phyloP scores from a whole-genome alignment of 768 basidiomycete species.

The Polyporus arcularius region DNA sequence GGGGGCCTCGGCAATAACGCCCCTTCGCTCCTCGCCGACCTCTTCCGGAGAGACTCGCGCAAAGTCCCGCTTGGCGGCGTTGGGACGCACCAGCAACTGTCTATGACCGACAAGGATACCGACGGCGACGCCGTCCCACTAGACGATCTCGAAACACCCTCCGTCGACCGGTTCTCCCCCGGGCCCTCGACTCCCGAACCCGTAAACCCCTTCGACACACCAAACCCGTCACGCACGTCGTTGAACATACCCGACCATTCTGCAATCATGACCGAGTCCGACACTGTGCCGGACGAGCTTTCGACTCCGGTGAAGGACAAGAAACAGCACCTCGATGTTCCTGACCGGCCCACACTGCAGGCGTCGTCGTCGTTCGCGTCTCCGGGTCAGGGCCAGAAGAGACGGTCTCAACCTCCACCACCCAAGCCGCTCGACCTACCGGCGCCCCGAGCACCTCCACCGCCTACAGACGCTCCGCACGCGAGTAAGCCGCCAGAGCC shows the following conservation, averaged over 20 bases:
- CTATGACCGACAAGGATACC: constrained; percentile 31
- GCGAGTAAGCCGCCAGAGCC: constrained; percentile 37
- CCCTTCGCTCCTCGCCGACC: constrained; percentile 55
- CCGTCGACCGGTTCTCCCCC: constrained; percentile 33
- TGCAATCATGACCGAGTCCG: constrained; percentile 30
- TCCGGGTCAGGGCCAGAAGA: constrained; percentile 28
- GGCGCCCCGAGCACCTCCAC: constrained; percentile 57
- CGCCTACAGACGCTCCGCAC: constrained; percentile 41
- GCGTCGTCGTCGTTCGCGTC: constrained; percentile 27
- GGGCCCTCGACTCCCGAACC: constrained; percentile 38
- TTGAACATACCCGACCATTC: constrained; percentile 33
- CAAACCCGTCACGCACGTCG: constrained; percentile 54
- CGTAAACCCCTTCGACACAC: constrained; percentile 43
- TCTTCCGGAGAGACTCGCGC: constrained; percentile 50
- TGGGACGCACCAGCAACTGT: constrained; percentile 51
- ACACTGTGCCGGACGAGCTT: constrained; percentile 7
- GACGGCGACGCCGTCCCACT: constrained; percentile 58
- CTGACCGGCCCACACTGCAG: constrained; percentile 28
- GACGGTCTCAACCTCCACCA: constrained; percentile 36
- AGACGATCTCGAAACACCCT: constrained; percentile 44
- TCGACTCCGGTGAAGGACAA: neutral
- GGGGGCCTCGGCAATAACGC: constrained; percentile 13
- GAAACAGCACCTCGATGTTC: neutral
- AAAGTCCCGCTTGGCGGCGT: constrained; percentile 33
- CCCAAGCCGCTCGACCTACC: constrained; percentile 61